These are phyloP conservation scores for Penicillium brevicompactum DNA, from an alignment of 2,329 filamentous ascomycete genomes.

Conservation along the genomic window DNA sequence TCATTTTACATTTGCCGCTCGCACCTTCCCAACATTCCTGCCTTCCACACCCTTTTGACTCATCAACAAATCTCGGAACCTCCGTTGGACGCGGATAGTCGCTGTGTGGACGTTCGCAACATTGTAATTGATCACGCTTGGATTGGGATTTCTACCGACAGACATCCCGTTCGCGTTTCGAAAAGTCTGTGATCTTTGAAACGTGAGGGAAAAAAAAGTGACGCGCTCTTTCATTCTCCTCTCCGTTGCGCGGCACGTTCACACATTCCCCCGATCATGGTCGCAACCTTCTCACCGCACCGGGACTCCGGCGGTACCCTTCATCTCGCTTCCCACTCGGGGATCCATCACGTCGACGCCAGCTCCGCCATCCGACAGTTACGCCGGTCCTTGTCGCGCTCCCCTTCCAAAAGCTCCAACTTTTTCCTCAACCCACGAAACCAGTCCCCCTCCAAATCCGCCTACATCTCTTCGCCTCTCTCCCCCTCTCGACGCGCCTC, in stretches of 20 bases:
- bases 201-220: background rate
- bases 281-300: slow-evolving; percentile 52
- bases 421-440: slow-evolving; percentile 64
- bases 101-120: background rate
- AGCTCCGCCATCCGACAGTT: slow-evolving; percentile 80
- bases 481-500: slow-evolving; percentile 60
- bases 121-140: background rate
- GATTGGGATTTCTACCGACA: background rate
- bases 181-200: background rate
- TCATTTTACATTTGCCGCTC: slow-evolving; percentile 5
- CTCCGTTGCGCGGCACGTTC: slow-evolving; percentile 16
- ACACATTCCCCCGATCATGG: slow-evolving; percentile 40
- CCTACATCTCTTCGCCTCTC: slow-evolving; percentile 55
- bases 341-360: slow-evolving; percentile 79
- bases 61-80: background rate
- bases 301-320: slow-evolving; percentile 70
- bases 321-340: slow-evolving; percentile 78
- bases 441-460: slow-evolving; percentile 53
- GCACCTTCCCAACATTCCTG: slow-evolving; percentile 7
- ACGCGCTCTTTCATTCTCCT: slow-evolving; percentile 20
- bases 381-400: slow-evolving; percentile 84
- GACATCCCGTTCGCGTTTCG: background rate
- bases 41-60: slow-evolving; percentile 2
- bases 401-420: slow-evolving; percentile 77
- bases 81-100: background rate